These are phyloP conservation scores for Penicillium mononematosum DNA, from an alignment of 495 filamentous ascomycete species.

Conservation along the genomic window DNA sequence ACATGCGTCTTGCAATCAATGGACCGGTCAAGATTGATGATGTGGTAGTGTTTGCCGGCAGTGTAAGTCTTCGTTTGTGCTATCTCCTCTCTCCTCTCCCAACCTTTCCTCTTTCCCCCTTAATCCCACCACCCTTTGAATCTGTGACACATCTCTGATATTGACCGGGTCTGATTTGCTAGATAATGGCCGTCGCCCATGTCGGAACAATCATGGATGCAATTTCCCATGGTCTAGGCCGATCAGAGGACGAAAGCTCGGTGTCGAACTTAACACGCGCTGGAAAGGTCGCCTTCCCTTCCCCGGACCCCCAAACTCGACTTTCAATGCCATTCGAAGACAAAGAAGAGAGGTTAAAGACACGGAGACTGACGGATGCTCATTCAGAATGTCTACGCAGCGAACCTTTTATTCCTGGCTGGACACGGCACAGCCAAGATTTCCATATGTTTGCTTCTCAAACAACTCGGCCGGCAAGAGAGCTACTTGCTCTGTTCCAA, in stretches of 20 bases:
- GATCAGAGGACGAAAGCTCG: neutral
- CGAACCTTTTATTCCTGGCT: conserved; percentile 2
- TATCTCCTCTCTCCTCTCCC: neutral
- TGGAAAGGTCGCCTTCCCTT: neutral
- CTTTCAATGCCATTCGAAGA: neutral
- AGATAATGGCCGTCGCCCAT: neutral
- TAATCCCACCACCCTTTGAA: neutral
- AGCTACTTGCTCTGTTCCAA: neutral
- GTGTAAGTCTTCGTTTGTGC: neutral
- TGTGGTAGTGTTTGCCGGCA: neutral
- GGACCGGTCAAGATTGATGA: neutral
- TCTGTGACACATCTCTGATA: neutral
- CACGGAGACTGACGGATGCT: neutral
- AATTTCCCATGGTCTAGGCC: neutral
- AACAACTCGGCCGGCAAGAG: neutral
- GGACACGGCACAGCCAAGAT: conserved; percentile 7
- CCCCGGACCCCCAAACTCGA: neutral
- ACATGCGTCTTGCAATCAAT: neutral
- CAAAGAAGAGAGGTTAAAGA: neutral
- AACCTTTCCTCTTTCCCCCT: neutral
- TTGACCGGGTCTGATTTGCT: neutral
- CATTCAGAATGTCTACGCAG: neutral
- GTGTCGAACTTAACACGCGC: neutral
- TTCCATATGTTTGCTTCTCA: conserved; percentile 9
- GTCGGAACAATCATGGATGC: neutral